Base-by-base conservation (phyloP, 129 eudicot genomes). In the Artemisia argyi region DNA sequence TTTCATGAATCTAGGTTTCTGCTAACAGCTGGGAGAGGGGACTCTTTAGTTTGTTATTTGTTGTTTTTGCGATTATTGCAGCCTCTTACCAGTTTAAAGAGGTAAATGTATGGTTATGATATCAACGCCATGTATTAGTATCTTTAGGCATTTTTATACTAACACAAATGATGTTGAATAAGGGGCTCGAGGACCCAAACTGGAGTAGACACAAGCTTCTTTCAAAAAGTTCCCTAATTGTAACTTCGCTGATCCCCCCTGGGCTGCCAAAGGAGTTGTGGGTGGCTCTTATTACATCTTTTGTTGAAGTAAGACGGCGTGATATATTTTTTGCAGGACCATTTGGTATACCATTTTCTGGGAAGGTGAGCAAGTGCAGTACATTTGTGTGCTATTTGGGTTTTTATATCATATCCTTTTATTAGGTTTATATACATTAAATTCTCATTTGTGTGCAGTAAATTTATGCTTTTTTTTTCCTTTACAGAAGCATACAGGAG, bases 11-110 rank as follows among this genome's bases (percentile, higher is more conserved):
- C 59, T 55, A 93, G 98, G 98, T 94, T 71, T 90, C 98, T 65
- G 97, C 98, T 26, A 94, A 94, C 77, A 94, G 97, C 87, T 87
- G 98, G 98, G 98, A 94, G 72, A 88, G 96, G 64, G 98, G 97
- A 15, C 80, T 94, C 32, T 94, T 94, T 68, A 94, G 90, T 51
- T 77, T 94, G 78, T 87, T 94, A 83, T 77, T 94, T 67, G 98
- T 94, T 72, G 76, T 90, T 48, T 90, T 88, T 83, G 98, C 97
- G 54, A 30, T 94, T 24, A 86, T 94, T 72, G 97, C 98, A 60
- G 98, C 98, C 15, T 96, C 97, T 49, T 94, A 94, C 76, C 97
- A 90, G 24, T 88, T 94, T 62, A 90, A 80, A 77, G 88, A 94
- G 98, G 97, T 87, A 81, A 75, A 78, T 49, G 48, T 5, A 17